These are phyloP conservation scores for Gastroboletus turbinatus DNA, from an alignment of 1,284 basidiomycete genomes.

Conservation along the genomic window DNA sequence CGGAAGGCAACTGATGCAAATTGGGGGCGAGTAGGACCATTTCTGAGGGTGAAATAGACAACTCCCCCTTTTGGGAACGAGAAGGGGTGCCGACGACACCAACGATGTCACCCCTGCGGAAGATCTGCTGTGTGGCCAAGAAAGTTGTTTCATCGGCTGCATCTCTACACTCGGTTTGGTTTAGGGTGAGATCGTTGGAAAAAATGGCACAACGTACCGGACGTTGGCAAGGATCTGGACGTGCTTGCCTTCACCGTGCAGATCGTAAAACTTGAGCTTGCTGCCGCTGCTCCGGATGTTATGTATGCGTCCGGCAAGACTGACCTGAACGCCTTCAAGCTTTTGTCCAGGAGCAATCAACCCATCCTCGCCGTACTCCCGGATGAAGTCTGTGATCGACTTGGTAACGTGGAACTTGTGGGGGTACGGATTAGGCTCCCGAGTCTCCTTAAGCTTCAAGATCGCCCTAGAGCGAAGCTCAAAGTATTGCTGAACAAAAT, in stretches of 20 bases:
- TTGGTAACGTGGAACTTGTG: constrained; percentile 96
- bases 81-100: constrained; percentile 89
- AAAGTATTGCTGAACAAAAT: constrained; percentile 84
- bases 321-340: constrained; percentile 51
- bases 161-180: constrained; percentile 49
- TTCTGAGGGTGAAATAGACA: constrained; percentile 83
- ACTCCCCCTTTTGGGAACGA: constrained; percentile 95
- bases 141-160: constrained; percentile 72
- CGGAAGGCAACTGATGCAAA: constrained; percentile 92
- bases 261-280: constrained; percentile 94
- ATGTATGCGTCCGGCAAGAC: constrained; percentile 88
- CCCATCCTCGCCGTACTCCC: constrained; percentile 73
- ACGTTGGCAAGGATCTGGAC: constrained; percentile 94
- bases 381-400: constrained; percentile 80
- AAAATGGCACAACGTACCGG: constrained; percentile 56
- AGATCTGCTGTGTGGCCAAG: constrained; percentile 75
- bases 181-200: neutral
- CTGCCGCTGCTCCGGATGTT: constrained; percentile 83
- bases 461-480: constrained; percentile 91
- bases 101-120: constrained; percentile 95
- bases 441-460: constrained; percentile 81
- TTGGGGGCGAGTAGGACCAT: constrained; percentile 94
- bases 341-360: constrained; percentile 65
- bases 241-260: constrained; percentile 91
- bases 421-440: constrained; percentile 92